Evolutionary conservation across 495 filamentous ascomycete species (phyloP).

Genomic region (Neurospora sp.): DNA sequence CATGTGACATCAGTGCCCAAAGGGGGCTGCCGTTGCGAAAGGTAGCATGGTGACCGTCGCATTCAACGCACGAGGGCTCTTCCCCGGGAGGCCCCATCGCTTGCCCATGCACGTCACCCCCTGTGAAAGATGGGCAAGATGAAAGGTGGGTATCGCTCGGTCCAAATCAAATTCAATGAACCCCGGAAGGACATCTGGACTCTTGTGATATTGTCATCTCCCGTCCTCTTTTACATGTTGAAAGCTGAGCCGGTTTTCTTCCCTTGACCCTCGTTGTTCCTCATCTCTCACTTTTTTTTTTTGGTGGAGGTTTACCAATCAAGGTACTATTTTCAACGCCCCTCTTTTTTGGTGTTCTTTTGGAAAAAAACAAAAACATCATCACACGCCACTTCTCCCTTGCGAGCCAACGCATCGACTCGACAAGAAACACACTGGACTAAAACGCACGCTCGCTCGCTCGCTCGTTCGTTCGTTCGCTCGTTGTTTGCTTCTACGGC

Average conservation of each 20-base stretch:
- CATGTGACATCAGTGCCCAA: background rate
- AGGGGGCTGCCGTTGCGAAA: background rate
- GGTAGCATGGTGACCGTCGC: background rate
- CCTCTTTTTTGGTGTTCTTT: background rate
- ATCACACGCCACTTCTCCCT: background rate
- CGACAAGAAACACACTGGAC: background rate
- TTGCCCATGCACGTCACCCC: background rate
- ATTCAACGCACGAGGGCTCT: background rate
- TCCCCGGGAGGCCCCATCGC: background rate
- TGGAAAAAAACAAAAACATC: background rate
- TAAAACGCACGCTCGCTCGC: background rate
- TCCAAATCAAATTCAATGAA: background rate
- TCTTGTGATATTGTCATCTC: background rate
- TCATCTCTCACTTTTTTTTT: background rate
- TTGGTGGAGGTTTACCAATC: background rate
- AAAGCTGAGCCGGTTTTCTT: background rate
- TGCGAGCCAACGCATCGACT: background rate
- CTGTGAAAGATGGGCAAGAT: background rate
- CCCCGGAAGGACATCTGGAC: background rate
- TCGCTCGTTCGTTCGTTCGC: background rate
- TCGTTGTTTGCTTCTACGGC: background rate
- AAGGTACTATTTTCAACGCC: background rate
- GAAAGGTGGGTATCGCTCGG: background rate
- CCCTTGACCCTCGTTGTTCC: background rate
- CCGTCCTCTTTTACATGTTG: background rate